Evolutionary conservation across 2,329 filamentous ascomycete species (phyloP).

Genomic region (Colletotrichum brevisporum): DNA sequence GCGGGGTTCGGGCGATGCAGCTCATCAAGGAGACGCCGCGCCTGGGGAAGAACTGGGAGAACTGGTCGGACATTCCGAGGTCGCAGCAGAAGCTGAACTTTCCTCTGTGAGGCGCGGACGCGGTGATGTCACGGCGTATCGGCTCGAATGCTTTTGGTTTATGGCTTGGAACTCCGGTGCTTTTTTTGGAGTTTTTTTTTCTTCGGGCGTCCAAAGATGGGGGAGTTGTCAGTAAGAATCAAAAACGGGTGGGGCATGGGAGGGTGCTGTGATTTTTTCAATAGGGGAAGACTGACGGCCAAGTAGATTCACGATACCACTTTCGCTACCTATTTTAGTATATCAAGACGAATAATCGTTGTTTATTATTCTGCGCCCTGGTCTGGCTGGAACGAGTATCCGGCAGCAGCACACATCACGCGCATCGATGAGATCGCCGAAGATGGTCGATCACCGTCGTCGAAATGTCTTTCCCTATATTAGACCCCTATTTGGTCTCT

Average conservation of each 20-base stretch:
- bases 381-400: no score
- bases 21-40: slow-evolving; percentile 45
- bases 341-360: not conserved
- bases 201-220: not conserved
- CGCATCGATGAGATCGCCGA: no score
- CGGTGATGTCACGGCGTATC: not conserved
- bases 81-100: slow-evolving; percentile 30
- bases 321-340: slow-evolving; percentile 12
- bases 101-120: slow-evolving; percentile 12
- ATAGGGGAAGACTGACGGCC: not conserved
- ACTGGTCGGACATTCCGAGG: slow-evolving; percentile 34
- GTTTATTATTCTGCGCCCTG: not conserved
- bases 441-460: no score
- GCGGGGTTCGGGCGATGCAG: slow-evolving; percentile 67
- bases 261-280: not conserved
- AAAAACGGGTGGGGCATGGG: no score
- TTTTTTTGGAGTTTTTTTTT: no score
- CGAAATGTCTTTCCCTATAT: not conserved
- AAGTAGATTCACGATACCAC: slow-evolving; percentile 27
- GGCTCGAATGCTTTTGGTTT: not conserved
- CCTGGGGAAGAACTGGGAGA: slow-evolving; percentile 38
- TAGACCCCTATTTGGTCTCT: slow-evolving; percentile 9
- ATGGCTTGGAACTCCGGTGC: not conserved
- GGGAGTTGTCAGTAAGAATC: not conserved
- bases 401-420: no score